phyloP scores from a whole-genome alignment of 2,329 filamentous ascomycete genomes.

The Xylariaceae sp. region DNA sequence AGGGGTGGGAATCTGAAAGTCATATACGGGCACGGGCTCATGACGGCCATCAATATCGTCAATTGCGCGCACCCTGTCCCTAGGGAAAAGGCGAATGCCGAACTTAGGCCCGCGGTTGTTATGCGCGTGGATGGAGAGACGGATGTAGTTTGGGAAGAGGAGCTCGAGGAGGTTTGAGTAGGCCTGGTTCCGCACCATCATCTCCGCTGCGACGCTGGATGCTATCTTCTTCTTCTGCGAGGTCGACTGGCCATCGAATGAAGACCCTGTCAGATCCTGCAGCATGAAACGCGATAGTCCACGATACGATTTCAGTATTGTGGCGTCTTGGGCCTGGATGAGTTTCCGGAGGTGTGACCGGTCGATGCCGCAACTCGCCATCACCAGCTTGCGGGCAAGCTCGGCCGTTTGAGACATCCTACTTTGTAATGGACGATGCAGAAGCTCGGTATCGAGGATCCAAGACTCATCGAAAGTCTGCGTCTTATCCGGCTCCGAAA shows the following conservation, averaged over 20 bases:
- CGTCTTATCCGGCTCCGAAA: slow-evolving; percentile 36
- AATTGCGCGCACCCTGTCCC: slow-evolving; percentile 36
- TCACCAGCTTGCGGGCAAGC: slow-evolving; percentile 41
- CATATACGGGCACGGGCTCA: slow-evolving; percentile 17
- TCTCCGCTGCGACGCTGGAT: slow-evolving; percentile 41
- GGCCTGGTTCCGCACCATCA: slow-evolving; percentile 51
- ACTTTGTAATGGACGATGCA: slow-evolving; percentile 41
- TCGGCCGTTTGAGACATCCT: slow-evolving; percentile 37
- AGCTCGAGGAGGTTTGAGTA: slow-evolving; percentile 55
- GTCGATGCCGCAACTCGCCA: slow-evolving; percentile 45
- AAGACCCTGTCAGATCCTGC: slow-evolving; percentile 43
- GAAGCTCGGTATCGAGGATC: slow-evolving; percentile 29
- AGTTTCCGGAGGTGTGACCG: slow-evolving; percentile 35
- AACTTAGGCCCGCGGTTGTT: slow-evolving; percentile 50
- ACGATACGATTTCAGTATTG: slow-evolving; percentile 58
- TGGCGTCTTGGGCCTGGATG: slow-evolving; percentile 40
- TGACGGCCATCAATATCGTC: slow-evolving; percentile 24
- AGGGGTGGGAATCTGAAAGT: slow-evolving; percentile 46
- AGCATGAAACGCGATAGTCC: slow-evolving; percentile 66
- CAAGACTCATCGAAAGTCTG: slow-evolving; percentile 5
- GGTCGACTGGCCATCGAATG: slow-evolving; percentile 27
- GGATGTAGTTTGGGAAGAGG: slow-evolving; percentile 51
- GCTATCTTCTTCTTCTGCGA: slow-evolving; percentile 39
- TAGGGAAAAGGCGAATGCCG: slow-evolving; percentile 46
- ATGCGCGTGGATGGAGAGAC: slow-evolving; percentile 55